Base-by-base conservation (phyloP, 2,329 filamentous ascomycete genomes). In the Chalaropsis ovoidea region DNA sequence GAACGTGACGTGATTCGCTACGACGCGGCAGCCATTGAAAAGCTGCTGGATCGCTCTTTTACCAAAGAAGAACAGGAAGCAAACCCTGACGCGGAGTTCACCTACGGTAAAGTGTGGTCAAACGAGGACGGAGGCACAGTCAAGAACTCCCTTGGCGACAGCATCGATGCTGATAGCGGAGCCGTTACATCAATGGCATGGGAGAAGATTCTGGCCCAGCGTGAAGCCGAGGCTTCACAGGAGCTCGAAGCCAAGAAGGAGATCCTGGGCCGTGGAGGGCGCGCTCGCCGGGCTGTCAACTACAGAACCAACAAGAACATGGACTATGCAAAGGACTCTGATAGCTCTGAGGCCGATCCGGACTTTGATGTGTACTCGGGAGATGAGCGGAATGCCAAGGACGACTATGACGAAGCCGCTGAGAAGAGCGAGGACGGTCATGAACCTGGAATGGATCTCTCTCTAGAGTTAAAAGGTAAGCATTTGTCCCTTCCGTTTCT, bases 101-200 rank as follows among this genome's bases (percentile, higher is more conserved):
- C 88, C 3, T 90, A 94, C 74, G 93, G 93, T 47, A 84, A 90
- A 56, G 87, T 99, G 1, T 99, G 94, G 94, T 88, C 87, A 3
- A 95, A 95, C 71, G 88, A 95, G 43, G 83, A 85, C 69, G 84
- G 82, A 7, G 78, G 79, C 0, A 78, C 95, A 5, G 81, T 86
- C 61, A 86, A 88, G 19, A 80, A 88, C 24, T 79, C 83, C 45
- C 75, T 76, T 1, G 60, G 58, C 4, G 31, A 17, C 15, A 19
- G 15, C 11, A 6, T 11, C 1, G 31, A 62, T 24, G 77, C 80
- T 27, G 76, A 78, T 5, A 77, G 80, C 1, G 78, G 82, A 31
- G 80, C 82, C 6, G 77, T 81, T 4, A 74, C 79, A 7, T 77
- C 80, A 0, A 79, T 47, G 45, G 68, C 95, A 0, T 99, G 95